These are phyloP conservation scores for Podosphaera leucotricha DNA, from an alignment of 2,329 filamentous ascomycete species.

Conservation along the genomic window DNA sequence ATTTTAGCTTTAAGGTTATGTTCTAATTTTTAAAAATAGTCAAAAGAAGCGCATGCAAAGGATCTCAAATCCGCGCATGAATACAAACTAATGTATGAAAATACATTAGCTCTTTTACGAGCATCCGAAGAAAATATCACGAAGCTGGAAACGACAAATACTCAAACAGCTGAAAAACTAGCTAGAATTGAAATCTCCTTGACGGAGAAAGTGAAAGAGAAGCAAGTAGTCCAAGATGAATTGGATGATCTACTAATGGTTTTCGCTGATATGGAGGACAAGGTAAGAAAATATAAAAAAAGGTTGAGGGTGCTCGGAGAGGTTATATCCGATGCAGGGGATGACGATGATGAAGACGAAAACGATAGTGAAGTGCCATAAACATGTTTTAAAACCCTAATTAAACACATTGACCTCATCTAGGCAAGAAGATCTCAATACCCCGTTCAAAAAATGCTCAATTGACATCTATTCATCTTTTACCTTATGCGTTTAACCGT, in stretches of 20 bases:
- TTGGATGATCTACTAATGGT: slow-evolving; percentile 64
- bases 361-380: slow-evolving; percentile 18
- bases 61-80: slow-evolving; percentile 33
- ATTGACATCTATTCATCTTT: no score
- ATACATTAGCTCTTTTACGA: slow-evolving; percentile 9
- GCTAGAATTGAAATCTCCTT: slow-evolving; percentile 9
- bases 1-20: background rate
- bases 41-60: slow-evolving; percentile 33
- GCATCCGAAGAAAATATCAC: slow-evolving; percentile 23
- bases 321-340: slow-evolving; percentile 53
- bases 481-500: no score
- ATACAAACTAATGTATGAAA: slow-evolving; percentile 20
- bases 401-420: background rate
- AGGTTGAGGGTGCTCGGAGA: slow-evolving; percentile 35
- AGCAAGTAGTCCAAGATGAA: slow-evolving; percentile 42
- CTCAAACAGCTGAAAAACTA: slow-evolving; percentile 17
- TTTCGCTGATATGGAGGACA: slow-evolving; percentile 59
- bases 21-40: slow-evolving; percentile 17
- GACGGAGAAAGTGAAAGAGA: slow-evolving; percentile 33
- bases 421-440: no score
- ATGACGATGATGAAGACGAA: slow-evolving; percentile 29
- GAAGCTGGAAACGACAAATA: slow-evolving; percentile 9
- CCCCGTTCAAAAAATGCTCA: no score
- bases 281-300: slow-evolving; percentile 45
- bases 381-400: background rate